Evolutionary conservation across 257 asterid genomes (phyloP).

Genomic region (Petunia secreta): DNA sequence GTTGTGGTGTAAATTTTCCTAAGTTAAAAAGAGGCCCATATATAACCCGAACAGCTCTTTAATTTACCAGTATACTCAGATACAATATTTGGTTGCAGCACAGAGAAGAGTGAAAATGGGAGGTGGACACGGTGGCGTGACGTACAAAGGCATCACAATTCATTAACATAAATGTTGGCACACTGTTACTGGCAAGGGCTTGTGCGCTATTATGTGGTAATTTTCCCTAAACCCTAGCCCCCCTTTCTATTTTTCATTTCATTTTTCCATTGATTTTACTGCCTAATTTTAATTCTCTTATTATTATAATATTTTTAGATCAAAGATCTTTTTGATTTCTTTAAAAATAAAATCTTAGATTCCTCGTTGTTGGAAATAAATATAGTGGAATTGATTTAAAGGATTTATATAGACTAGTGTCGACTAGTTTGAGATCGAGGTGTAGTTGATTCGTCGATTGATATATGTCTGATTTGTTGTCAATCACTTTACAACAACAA

Average conservation of each 20-base stretch:
- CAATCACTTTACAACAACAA: not conserved
- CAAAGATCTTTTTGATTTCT: not conserved
- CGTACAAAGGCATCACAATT: conserved; percentile 73
- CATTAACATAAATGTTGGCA: conserved; percentile 96
- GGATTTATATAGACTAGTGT: not conserved
- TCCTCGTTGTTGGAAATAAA: not conserved
- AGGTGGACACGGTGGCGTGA: conserved; percentile 64
- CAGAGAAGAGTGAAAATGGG: conserved; percentile 41
- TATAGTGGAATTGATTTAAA: not conserved
- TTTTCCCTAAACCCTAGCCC: not conserved
- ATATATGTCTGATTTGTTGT: not conserved
- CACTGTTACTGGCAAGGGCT: conserved; percentile 84
- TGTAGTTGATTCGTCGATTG: not conserved
- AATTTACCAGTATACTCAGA: no score
- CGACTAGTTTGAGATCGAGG: not conserved
- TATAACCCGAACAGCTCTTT: no score
- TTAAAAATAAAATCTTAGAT: not conserved
- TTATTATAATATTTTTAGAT: not conserved
- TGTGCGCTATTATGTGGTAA: conserved; percentile 95
- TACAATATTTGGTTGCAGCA: no score
- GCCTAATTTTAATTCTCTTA: not conserved
- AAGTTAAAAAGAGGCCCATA: no score
- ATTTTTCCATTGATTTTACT: not conserved
- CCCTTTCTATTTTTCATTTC: not conserved
- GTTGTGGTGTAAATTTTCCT: no score